Conservation (phyloP, 1,139 yeast genomes). For the Sugiyamaella japonica region DNA sequence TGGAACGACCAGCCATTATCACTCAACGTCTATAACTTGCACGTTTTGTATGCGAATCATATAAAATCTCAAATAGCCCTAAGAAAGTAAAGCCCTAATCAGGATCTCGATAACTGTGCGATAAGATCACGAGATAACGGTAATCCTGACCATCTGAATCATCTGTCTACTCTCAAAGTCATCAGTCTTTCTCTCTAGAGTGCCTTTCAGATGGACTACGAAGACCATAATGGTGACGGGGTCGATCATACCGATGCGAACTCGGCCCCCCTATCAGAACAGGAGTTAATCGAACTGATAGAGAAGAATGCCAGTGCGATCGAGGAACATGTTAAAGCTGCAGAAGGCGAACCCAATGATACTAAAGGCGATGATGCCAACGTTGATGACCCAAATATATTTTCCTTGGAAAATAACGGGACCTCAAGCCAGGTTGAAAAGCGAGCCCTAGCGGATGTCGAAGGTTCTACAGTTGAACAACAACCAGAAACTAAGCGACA, state of each 20-base stretch:
- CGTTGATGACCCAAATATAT: background rate
- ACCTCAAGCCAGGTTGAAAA: background rate
- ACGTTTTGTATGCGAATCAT: background rate
- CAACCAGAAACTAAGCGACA: conserved; percentile 5
- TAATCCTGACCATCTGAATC: background rate
- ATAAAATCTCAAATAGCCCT: conserved; percentile 15
- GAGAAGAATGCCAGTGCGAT: conserved; percentile 17
- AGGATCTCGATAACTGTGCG: background rate
- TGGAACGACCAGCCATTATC: too few species aligned
- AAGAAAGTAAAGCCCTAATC: conserved; percentile 15
- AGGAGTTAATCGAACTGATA: conserved; percentile 17
- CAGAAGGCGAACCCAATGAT: background rate
- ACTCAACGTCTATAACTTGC: background rate
- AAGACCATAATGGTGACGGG: conserved; percentile 1
- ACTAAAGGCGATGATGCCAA: background rate
- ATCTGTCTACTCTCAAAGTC: background rate
- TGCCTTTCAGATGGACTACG: conserved; percentile 11
- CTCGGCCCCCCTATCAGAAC: conserved; percentile 16
- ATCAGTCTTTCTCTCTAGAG: background rate
- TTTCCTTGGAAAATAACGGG: background rate
- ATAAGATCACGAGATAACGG: conserved; percentile 4
- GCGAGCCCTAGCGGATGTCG: background rate
- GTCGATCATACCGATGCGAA: conserved; percentile 10
- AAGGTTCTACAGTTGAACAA: background rate
- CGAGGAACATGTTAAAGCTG: conserved; percentile 11